Conservation (phyloP, 768 basidiomycete genomes). For the Lentinula lateritia region DNA sequence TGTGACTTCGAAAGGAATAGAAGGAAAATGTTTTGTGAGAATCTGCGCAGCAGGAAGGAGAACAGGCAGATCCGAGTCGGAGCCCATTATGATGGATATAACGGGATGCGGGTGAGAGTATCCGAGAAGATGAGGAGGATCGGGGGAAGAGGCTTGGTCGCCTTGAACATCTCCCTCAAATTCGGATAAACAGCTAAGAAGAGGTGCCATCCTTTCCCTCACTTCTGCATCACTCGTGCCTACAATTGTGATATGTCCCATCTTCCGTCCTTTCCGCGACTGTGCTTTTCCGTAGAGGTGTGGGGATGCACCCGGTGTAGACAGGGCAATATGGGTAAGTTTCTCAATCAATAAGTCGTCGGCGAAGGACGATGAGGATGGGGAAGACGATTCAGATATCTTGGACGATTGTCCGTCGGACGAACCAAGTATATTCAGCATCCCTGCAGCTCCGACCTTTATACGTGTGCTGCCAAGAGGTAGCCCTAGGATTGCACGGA, state of each 20-base stretch:
- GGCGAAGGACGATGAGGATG: constrained; percentile 37
- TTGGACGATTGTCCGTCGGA: neutral
- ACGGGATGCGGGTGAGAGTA: constrained; percentile 67
- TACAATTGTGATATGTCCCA: constrained; percentile 94
- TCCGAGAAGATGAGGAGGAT: constrained; percentile 36
- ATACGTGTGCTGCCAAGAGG: constrained; percentile 87
- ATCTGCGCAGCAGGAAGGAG: constrained; percentile 88
- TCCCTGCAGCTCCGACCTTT: constrained; percentile 80
- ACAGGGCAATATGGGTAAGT: constrained; percentile 46
- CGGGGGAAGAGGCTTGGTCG: constrained; percentile 43
- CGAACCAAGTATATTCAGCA: constrained; percentile 89
- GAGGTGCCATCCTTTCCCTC: constrained; percentile 59
- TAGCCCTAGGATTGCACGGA: constrained; percentile 86
- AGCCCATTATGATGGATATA: constrained; percentile 96
- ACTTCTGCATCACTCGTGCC: constrained; percentile 77
- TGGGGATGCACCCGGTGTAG: constrained; percentile 67
- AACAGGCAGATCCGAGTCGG: constrained; percentile 93
- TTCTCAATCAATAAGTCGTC: constrained; percentile 53
- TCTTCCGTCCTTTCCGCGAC: constrained; percentile 87
- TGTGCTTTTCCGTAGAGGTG: constrained; percentile 96
- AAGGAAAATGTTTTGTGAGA: constrained; percentile 59
- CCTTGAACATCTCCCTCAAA: constrained; percentile 35
- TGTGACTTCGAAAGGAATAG: constrained; percentile 85
- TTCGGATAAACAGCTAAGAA: constrained; percentile 39
- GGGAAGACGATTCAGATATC: neutral